Base-by-base conservation (phyloP, 2,329 filamentous ascomycete species). In the Pyrenochaeta sp. region DNA sequence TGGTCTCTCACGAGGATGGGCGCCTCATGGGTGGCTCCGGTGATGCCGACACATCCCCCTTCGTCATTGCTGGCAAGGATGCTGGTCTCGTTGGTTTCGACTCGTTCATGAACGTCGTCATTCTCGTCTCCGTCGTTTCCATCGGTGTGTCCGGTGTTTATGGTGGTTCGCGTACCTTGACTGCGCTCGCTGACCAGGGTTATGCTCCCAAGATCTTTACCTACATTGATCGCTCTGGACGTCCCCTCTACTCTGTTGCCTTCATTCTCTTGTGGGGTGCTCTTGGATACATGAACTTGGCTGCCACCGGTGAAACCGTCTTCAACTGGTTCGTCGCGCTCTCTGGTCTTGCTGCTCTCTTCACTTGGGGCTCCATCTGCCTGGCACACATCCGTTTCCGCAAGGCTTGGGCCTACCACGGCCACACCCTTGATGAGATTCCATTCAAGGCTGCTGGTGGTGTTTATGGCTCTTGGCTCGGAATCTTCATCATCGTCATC, bases 381-480 rank as follows among this genome's bases (percentile, higher is more conserved):
- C 75, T 95, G n/a, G 83, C 87, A 17, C 92, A 96, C 72, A 95
- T 96, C 65, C 90, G 91, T 42, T 96, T 96, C 81, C 89, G 92
- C 52, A 74, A 75, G 48, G 70, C 67, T 15, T 73, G 70, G 70
- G 58, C 56, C 27, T 62, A 65, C 44, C 67, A 71, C 35, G 69
- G 68, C 27, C 68, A 70, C 51, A 68, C 66, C 11, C 35, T 75
- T n/a, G 73, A 75, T 34, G 74, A 77, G 60, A 67, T 77, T 15
- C 73, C 74, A 2, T 77, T 72, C 72, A 69, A 61, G 44, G 73
- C 74, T 29, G 54, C 61, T 19, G 67, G 68, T 44, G 74, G 74
- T 39, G 58, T 74, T 11, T 63, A 50, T 30, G 74, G 74, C 42
- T 74, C 71, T 4, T 75, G 65, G 53, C 18, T 75, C 17, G 71